Evolutionary conservation across 2,329 filamentous ascomycete genomes (phyloP), one percentile per base, ranked within the genome.

Genomic region (Orbilia blumenaviensis): DNA sequence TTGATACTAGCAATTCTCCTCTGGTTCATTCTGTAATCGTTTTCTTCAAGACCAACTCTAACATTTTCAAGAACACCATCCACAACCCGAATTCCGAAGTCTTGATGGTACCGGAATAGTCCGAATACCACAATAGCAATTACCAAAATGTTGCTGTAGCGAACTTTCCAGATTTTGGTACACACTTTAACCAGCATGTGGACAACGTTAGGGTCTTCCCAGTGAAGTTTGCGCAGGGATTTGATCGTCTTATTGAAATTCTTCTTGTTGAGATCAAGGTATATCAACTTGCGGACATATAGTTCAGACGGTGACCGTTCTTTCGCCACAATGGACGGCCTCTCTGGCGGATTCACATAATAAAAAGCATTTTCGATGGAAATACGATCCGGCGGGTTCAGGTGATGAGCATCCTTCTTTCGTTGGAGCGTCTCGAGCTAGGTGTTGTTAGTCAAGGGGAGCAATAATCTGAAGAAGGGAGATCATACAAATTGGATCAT

Each of bases 21-120:
- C 83, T 99, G 95, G 81, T 96, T 97, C 84, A 93, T 96, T 81
- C 96, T 94, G 86, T 97, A 99, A 82, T 99, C 95, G 80, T 98
- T 98, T 79, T 94, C 89, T 83, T 99, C 95, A 1, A 99, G 86
- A 0, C 95, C 95, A 78, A 96, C 88, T 0, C 88, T 91, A 78
- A 99, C 91, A 4, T 92, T 91, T 83, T 99, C 96, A 14, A 98
- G 86, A 4, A 98, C 85, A 78, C 94, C 93, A 82, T 99, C 95
- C 78, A 99, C 92, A 54, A 97, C 90, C n/a, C 88, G 89, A 68
- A 97, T 91, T 16, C 94, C 92, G 81, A 99, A 99, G 9, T 90
- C 89, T 69, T 94, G 92, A 79, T 99, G 95, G 80, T 98, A 96
- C 12, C 94, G 90, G 81, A 96, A 94, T 44, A 99, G 86, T 0